Base-by-base conservation (phyloP, 495 filamentous ascomycete genomes). In the Aspergillus sclerotiicarbonarius region DNA sequence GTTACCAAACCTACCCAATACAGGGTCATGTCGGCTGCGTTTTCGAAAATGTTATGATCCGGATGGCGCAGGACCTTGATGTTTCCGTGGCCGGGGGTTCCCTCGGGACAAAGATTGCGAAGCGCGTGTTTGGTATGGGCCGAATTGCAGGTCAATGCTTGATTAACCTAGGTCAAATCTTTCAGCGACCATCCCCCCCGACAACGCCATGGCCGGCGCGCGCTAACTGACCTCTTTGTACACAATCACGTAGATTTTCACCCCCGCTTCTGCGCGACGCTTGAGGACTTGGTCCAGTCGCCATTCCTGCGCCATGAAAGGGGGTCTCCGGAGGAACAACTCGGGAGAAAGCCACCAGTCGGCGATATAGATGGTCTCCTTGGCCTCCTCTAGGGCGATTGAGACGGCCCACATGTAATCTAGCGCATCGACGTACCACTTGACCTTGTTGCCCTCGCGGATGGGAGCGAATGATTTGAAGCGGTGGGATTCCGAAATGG, bases 261-360 rank as follows among this genome's bases (percentile, higher is more conserved):
- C 93, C 8, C 94, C 93, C 0, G 84, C 89, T 68, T 97, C 91
- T 0, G 93, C 93, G 30, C 84, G 86, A 32, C 92, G 83, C 73
- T 97, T 98, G 45, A 98, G 73, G 18, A 95, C 71, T 54, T 87
- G 84, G 67, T 98, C 93, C 21, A 98, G 76, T 6, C 93, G 82
- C 89, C 89, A 97, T 82, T 96, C 83, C 71, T 92, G 89, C 57
- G 91, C 86, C 67, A 71, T 78, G 57, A 85, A 84, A 1, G 93
- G 90, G 15, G 92, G 92, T 41, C 93, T 82, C 15, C 93, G 85
- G 35, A 98, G 75, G 72, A 96, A 98, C 56, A 97, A 73, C 69
- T 98, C 93, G 0, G 93, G 93, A 1, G 89, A 93, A 9, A 98
- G 74, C 93, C 94, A 98, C 93, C 93, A 98, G 68, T 97, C 94